Evolutionary conservation across 148 eudicot genomes (phyloP).

Genomic region (Rhododendron vialii): DNA sequence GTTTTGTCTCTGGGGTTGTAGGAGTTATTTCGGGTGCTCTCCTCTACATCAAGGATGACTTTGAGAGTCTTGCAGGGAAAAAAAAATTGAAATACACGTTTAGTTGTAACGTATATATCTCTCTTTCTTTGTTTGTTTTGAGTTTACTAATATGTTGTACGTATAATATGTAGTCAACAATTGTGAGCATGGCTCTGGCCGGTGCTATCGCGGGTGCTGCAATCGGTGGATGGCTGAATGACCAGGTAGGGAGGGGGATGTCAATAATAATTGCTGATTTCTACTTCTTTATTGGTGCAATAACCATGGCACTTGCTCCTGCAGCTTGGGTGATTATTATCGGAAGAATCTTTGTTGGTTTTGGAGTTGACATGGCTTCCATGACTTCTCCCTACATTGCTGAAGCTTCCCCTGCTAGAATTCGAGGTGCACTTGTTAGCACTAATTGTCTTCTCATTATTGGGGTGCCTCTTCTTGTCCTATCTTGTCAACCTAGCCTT

Average conservation of each 20-base stretch:
- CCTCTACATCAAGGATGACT: constrained; percentile 38
- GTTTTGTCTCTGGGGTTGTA: not conserved
- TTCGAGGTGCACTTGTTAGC: constrained; percentile 48
- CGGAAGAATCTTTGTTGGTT: constrained; percentile 19
- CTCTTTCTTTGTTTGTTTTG: not conserved
- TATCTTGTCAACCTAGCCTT: constrained; percentile 48
- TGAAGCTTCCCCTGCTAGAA: constrained; percentile 47
- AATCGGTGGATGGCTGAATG: constrained; percentile 43
- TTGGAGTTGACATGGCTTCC: constrained; percentile 34
- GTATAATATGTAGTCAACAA: constrained; percentile 24
- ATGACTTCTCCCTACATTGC: constrained; percentile 33
- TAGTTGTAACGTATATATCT: not conserved
- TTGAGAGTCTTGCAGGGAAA: constrained; percentile 25
- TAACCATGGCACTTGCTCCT: constrained; percentile 38
- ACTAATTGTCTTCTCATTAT: constrained; percentile 41
- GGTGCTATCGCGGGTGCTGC: constrained; percentile 50
- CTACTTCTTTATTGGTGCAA: constrained; percentile 33
- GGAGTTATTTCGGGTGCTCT: constrained; percentile 46
- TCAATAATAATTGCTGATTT: constrained; percentile 34
- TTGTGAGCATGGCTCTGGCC: constrained; percentile 54
- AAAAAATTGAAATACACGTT: not conserved
- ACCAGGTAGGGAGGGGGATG: constrained; percentile 24
- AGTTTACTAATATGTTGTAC: not conserved
- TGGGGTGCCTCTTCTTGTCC: constrained; percentile 37
- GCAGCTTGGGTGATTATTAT: constrained; percentile 31